Conservation (phyloP, 305 asterid species). For the Fraxinus latifolia region DNA sequence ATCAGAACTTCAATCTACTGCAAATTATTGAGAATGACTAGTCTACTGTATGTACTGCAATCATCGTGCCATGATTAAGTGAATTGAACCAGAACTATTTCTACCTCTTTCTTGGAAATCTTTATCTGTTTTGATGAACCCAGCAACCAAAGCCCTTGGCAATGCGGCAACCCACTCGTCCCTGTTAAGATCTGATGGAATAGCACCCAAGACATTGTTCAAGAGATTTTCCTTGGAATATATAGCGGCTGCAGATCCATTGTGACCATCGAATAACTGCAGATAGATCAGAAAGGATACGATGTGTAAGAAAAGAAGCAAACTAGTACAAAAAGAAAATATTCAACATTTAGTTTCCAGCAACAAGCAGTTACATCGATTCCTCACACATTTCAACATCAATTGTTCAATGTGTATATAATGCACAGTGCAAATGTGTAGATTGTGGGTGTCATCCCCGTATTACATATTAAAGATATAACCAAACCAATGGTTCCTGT, state of each 20-base stretch:
- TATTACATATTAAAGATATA: background rate
- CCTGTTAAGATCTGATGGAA: constrained; percentile 73
- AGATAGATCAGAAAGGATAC: constrained; percentile 17
- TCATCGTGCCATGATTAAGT: background rate
- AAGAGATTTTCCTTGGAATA: constrained; percentile 83
- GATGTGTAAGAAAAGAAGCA: constrained; percentile 13
- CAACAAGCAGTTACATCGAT: background rate
- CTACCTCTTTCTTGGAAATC: constrained; percentile 91
- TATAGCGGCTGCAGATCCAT: constrained; percentile 95
- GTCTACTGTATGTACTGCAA: background rate
- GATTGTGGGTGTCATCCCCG: background rate
- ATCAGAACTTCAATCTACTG: constrained; percentile 2
- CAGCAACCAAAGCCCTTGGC: constrained; percentile 95
- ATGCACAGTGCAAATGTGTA: background rate
- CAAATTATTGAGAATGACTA: background rate
- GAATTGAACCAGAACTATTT: background rate
- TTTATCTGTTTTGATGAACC: constrained; percentile 88
- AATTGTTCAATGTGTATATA: background rate
- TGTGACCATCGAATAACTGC: constrained; percentile 95
- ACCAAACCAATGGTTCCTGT: background rate
- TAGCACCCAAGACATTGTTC: constrained; percentile 73
- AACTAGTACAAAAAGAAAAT: background rate
- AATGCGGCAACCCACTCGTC: constrained; percentile 85
- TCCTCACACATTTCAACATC: background rate
- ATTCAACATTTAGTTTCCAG: background rate